Evolutionary conservation across 192 early-diverging fungal species (phyloP).

Genomic region (Backusella psychrophila): DNA sequence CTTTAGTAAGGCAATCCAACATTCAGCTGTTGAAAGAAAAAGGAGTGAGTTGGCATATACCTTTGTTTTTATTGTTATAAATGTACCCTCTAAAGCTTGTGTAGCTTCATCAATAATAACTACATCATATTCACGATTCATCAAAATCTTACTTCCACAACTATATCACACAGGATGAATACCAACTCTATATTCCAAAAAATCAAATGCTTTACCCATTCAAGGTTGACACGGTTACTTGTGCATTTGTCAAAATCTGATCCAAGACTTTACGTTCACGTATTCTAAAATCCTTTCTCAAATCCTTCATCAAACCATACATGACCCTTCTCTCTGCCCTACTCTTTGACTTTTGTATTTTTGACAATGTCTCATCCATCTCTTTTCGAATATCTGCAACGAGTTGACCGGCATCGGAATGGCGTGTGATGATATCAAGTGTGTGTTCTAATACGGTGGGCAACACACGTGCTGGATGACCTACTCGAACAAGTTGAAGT

Average conservation of each 20-base stretch:
- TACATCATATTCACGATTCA: conserved; percentile 69
- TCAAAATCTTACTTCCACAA: conserved; percentile 43
- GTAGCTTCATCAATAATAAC: conserved; percentile 90
- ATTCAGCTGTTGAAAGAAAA: conserved; percentile 54
- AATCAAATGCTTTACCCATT: conserved; percentile 51
- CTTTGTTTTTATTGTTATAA: neutral
- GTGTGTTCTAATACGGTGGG: conserved; percentile 63
- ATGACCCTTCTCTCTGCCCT: conserved; percentile 59
- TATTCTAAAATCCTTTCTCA: conserved; percentile 64
- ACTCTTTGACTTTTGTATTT: conserved; percentile 61
- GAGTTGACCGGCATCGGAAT: conserved; percentile 69
- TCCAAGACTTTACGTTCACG: conserved; percentile 71
- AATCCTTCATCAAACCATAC: conserved; percentile 61
- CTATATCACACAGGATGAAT: conserved; percentile 3
- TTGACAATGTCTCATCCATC: conserved; percentile 64
- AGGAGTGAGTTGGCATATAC: neutral
- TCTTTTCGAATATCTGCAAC: conserved; percentile 76
- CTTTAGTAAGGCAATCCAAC: conserved; percentile 84
- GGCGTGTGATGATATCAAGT: conserved; percentile 65
- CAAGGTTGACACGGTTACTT: conserved; percentile 78
- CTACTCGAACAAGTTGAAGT: conserved; percentile 72
- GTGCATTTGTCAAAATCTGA: conserved; percentile 53
- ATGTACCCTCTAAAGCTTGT: conserved; percentile 62
- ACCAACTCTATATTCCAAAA: neutral
- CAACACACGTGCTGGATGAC: conserved; percentile 82